Base-by-base conservation (phyloP, 805 yeast genomes). In the Lipomyces spencermartinsiae region DNA sequence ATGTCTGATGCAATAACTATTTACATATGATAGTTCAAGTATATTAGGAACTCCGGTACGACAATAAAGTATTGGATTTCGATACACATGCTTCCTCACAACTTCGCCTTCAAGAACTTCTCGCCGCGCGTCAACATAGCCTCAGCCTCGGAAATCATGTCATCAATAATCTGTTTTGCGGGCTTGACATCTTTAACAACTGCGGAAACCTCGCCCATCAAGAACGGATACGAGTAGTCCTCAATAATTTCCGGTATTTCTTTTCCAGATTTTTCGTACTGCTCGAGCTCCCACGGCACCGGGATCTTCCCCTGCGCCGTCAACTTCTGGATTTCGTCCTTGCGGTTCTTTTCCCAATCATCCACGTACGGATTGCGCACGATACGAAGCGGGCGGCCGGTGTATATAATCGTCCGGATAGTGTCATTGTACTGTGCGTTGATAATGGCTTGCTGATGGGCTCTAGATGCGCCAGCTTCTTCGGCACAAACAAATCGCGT, bases 201-300 rank as follows among this genome's bases (percentile, higher is more conserved):
- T 3, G 75, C 74, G 16, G 74, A 66, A n/a, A 73, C 75, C 49
- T 74, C 76, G n/a, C 76, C 76, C 76, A 74, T 74, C 60, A 74
- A 51, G 39, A 66, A 73, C 46, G 74, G 74, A 19, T 60, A 66
- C 29, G 63, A 54, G 31, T 64, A 61, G 16, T 73, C 74, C 49
- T 71, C 74, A 19, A 69, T 58, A 46, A 61, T 64, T 39, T 71
- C 73, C 10, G 74, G 72, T 19, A 69, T 29, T 14, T 72, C 70
- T 25, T 69, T 67, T 8, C 71, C 71, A 19, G 64, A 64, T n/a
- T 59, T 56, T 58, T 72, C 72, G 58, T 67, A 65, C 39, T 68
- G 61, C 34, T 74, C 76, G 25, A 66, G 34, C 54, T 73, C 76
- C 68, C 70, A 62, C 54, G 66, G 72, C 29, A 64, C 71, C 9